Evolutionary conservation across 108 stramenopile genomes (phyloP), one percentile per base, ranked within the genome.

Genomic region (Fragilariopsis cylindrus): DNA sequence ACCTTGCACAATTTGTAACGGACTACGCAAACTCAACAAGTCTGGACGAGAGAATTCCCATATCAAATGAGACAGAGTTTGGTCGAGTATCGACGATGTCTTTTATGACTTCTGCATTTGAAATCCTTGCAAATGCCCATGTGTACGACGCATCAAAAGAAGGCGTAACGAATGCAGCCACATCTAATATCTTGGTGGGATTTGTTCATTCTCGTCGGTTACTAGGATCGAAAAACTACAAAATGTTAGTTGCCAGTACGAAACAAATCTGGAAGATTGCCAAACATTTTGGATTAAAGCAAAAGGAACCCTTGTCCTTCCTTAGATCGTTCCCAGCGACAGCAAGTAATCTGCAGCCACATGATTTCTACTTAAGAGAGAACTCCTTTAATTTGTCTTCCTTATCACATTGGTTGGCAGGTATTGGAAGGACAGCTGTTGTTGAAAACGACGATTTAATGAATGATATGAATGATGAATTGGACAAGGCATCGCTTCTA

Each of bases 331-430:
- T 79, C 48, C 68, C 66, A 5, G 68, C 78, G 43, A 69, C 72
- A 6, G 48, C 78, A 41, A 69, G 55, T 15, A 53, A 21, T 3
- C 60, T 19, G 12, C 50, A 48, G 7, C 15, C 67, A 5, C 7
- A 65, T 15, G 72, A 79, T 46, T 69, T 56, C 52, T 79, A 72
- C 49, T 8, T 21, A 3, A 43, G 30, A 39, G 78, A 66, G 41
- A 79, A 79, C 62, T 45, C 70, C 12, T 79, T 79, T 69, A 72
- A 79, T 63, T 57, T 73, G 7, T 57, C 54, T 42, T 48, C 67
- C 3, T n/a, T 71, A 42, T 40, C 60, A 4, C 9, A 52, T 13
- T 79, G 78, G 78, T 16, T 71, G 4, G 40, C 67, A 3, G 21
- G 46, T 13, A 50, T 58, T 1, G 40, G 69, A 7, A 42, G 44